phyloP scores from a whole-genome alignment of 2,329 filamentous ascomycete genomes.

The Pseudocercospora cruenta region DNA sequence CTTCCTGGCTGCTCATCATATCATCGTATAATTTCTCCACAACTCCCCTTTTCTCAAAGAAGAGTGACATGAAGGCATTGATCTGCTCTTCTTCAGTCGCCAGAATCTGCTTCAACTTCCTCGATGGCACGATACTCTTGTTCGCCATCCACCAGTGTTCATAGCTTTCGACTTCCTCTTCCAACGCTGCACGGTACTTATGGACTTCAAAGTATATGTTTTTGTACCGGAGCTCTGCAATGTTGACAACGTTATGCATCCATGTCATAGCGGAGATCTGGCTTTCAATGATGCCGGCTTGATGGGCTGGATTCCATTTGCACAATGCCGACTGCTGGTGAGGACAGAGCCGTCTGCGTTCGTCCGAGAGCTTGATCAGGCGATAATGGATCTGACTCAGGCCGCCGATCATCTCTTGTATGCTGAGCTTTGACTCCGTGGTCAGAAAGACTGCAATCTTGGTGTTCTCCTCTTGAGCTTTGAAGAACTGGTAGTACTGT shows the following conservation, averaged over 20 bases:
- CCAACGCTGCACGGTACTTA: not conserved
- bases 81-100: slow-evolving; percentile 10
- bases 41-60: not conserved
- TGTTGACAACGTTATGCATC: slow-evolving; percentile 5
- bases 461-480: not conserved
- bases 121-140: not conserved
- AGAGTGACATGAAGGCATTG: not conserved
- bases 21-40: not conserved
- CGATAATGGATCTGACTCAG: not conserved
- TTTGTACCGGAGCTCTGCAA: slow-evolving; percentile 12
- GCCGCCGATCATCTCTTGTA: not conserved
- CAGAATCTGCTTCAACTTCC: slow-evolving; percentile 4
- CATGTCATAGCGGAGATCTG: slow-evolving; percentile 10
- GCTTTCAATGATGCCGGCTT: not conserved
- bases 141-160: slow-evolving; percentile 4
- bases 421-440: slow-evolving; percentile 9
- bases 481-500: slow-evolving; percentile 14
- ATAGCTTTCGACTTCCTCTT: slow-evolving; percentile 8
- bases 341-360: not conserved
- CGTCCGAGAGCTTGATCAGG: not conserved
- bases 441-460: not conserved
- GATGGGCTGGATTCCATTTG: not conserved
- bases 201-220: slow-evolving; percentile 6
- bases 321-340: not conserved
- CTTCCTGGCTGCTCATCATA: slow-evolving; percentile 4